Evolutionary conservation across 306 rosid species (phyloP).

Genomic region (Dalbergia oliveri): DNA sequence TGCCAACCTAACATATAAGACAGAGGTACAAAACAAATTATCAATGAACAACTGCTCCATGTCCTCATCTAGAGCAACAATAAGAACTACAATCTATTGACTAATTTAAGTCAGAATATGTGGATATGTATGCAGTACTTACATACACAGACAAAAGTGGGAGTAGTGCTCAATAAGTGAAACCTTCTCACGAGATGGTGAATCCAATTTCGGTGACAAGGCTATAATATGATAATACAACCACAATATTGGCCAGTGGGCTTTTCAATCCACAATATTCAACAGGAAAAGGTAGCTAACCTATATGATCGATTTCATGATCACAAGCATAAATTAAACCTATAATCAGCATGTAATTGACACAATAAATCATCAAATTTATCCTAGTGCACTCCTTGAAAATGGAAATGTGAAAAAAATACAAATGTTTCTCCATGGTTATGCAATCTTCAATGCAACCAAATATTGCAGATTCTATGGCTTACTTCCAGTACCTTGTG

Average conservation of each 20-base stretch:
- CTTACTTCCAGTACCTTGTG: constrained; percentile 69
- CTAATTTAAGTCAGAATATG: neutral
- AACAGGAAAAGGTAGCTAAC: neutral
- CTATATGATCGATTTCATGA: neutral
- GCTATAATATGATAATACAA: constrained; percentile 7
- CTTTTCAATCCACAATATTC: neutral
- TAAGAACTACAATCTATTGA: constrained; percentile 24
- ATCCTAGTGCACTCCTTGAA: neutral
- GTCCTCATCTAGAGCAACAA: constrained; percentile 19
- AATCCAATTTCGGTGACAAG: neutral
- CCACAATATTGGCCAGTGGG: neutral
- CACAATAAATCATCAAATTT: constrained; percentile 3
- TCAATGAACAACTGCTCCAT: constrained; percentile 41
- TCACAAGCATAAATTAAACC: neutral
- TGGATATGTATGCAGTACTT: neutral
- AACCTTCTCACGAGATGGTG: no score
- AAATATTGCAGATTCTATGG: constrained; percentile 5
- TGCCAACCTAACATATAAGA: constrained; percentile 67
- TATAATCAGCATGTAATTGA: constrained; percentile 1
- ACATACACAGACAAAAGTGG: neutral
- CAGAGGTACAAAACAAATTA: constrained; percentile 11
- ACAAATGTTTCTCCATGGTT: constrained; percentile 5
- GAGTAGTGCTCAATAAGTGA: neutral
- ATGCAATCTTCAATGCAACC: constrained; percentile 32
- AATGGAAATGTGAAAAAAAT: constrained; percentile 5